Base-by-base conservation (phyloP, 1,284 basidiomycete genomes). In the Puccinia coronata region DNA sequence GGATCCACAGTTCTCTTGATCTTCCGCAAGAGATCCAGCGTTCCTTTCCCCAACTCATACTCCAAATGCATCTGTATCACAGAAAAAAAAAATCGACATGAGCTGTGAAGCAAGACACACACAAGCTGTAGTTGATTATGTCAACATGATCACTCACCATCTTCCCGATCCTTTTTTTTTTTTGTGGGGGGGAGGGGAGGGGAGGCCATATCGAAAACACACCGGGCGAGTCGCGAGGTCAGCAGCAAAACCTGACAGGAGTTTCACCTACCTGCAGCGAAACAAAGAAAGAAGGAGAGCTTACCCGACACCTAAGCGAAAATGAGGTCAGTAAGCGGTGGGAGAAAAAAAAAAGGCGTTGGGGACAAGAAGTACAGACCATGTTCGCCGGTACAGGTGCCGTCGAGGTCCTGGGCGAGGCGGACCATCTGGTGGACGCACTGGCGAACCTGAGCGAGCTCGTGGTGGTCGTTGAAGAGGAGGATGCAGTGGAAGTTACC, bases 401-500 rank as follows among this genome's bases (percentile, higher is more conserved):
- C 88, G 25, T 87, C 87, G 20, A 88, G 84, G 28, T 85, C 83
- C 82, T 88, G 88, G 0, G 88, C 88, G 25, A 87, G 84, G 51
- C 87, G 84, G 23, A 87, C 88, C 86, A 89, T 79, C 36, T 87
- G 85, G 55, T 88, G 87, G 6, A 88, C 88, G 1, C 87, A 87
- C 18, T 85, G 86, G 72, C 86, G 85, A n/a, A 87, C 87, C 39
- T 84, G 84, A 82, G 84, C 51, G 25, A 84, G 71, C 82, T 85
- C 82, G 72, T 78, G 78, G 0, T 79, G 70, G 55, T 82, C 82
- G 23, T 36, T 55, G 63, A 20, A 81, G 28, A 84, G 79, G 16
- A 82, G 83, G 57, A 86, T 80, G 36, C 83, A 86, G 82, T 87
- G 86, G 41, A 84, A 87, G 84, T 89, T 88, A 87, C 93, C 94